Evolutionary conservation across 116 monocot species (phyloP).

Genomic region (Dioscorea cayenensis): DNA sequence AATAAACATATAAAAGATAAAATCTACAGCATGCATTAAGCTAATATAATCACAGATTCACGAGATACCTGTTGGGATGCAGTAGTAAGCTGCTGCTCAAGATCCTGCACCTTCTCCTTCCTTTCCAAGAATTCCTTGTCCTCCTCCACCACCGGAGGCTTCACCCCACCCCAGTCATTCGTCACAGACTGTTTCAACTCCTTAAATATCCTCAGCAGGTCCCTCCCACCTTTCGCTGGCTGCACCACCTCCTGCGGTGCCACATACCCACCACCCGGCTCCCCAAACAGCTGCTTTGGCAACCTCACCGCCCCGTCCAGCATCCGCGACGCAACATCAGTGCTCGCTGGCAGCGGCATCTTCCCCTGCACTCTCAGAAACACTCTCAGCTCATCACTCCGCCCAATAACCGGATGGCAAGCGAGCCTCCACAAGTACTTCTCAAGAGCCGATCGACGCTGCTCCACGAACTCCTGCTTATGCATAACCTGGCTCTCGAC

Average conservation of each 20-base stretch:
- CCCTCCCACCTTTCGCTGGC: slow-evolving; percentile 84
- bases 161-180: slow-evolving; percentile 67
- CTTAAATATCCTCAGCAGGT: slow-evolving; percentile 89
- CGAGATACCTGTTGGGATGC: slow-evolving; percentile 71
- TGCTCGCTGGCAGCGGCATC: slow-evolving; percentile 60
- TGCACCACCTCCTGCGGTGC: slow-evolving; percentile 66
- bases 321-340: slow-evolving; percentile 86
- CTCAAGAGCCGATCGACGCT: slow-evolving; percentile 63
- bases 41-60: background rate
- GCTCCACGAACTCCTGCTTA: slow-evolving; percentile 89
- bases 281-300: slow-evolving; percentile 72
- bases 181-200: slow-evolving; percentile 89
- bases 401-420: slow-evolving; percentile 64
- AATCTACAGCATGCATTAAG: too few species aligned
- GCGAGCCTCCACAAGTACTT: slow-evolving; percentile 71
- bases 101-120: slow-evolving; percentile 70
- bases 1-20: too few species aligned
- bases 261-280: slow-evolving; percentile 11
- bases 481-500: slow-evolving; percentile 96
- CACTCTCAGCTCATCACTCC: slow-evolving; percentile 61
- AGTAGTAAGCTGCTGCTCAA: slow-evolving; percentile 71
- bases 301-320: slow-evolving; percentile 79
- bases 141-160: slow-evolving; percentile 66
- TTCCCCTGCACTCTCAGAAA: slow-evolving; percentile 66
- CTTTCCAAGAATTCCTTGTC: slow-evolving; percentile 82